These are phyloP conservation scores for Pulveroboletus sp. DNA, from an alignment of 768 basidiomycete genomes.

Conservation along the genomic window DNA sequence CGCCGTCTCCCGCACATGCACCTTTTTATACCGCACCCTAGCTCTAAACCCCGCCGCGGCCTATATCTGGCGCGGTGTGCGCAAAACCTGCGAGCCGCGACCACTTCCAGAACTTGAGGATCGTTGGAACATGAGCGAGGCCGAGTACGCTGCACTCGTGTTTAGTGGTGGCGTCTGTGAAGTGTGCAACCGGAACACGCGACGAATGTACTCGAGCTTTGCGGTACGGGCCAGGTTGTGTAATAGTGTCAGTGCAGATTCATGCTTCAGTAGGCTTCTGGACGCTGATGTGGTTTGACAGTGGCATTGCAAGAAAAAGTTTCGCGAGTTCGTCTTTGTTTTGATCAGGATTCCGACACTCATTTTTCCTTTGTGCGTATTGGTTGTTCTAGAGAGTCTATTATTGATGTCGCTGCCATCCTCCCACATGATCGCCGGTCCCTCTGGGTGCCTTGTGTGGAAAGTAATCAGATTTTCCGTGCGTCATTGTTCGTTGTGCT, in stretches of 20 bases:
- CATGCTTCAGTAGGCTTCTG: neutral
- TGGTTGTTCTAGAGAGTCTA: constrained; percentile 14
- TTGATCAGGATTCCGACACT: neutral
- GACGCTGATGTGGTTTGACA: constrained; percentile 1
- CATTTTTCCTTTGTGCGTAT: neutral
- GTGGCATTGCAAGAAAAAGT: constrained; percentile 20
- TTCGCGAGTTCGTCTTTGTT: constrained; percentile 13
- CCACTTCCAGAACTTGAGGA: constrained; percentile 43
- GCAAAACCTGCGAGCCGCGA: constrained; percentile 34
- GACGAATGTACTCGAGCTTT: constrained; percentile 45
- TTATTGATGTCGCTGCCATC: constrained; percentile 3
- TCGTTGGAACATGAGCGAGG: constrained; percentile 43
- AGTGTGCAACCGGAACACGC: constrained; percentile 45
- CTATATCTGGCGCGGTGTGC: constrained; percentile 60
- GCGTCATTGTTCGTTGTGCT: neutral
- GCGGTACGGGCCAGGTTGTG: constrained; percentile 48
- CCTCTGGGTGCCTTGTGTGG: constrained; percentile 23
- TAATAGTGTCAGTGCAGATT: constrained; percentile 27
- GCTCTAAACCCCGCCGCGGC: constrained; percentile 39
- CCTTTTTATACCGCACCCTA: constrained; percentile 50
- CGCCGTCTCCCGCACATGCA: constrained; percentile 57
- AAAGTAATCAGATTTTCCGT: constrained; percentile 23
- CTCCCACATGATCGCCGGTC: neutral
- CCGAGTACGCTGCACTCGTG: constrained; percentile 61
- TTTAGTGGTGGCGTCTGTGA: constrained; percentile 59